phyloP scores from a whole-genome alignment of 2,329 filamentous ascomycete species.

The Exophiala mesophila region DNA sequence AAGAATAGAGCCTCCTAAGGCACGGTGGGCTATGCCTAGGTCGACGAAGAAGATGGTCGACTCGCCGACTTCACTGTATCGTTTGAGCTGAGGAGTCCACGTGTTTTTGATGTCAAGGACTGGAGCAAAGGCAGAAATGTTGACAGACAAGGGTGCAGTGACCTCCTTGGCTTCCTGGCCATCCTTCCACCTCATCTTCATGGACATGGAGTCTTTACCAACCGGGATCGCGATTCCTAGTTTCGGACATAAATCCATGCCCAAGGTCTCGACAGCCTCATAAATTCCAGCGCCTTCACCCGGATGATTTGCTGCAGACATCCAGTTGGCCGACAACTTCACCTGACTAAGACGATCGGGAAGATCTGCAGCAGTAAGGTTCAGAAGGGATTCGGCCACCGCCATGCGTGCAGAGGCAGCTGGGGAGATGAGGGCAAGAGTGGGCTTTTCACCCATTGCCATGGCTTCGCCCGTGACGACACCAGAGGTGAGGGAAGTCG shows the following conservation, averaged over 20 bases:
- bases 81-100: slow-evolving; percentile 86
- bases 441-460: slow-evolving; percentile 92
- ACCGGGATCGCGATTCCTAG: slow-evolving; percentile 93
- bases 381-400: slow-evolving; percentile 88
- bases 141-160: slow-evolving; percentile 82
- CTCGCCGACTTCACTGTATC: slow-evolving; percentile 82
- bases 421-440: slow-evolving; percentile 80
- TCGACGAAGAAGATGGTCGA: slow-evolving; percentile 87
- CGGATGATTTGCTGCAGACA: slow-evolving; percentile 90
- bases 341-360: slow-evolving; percentile 71
- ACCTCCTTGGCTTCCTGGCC: slow-evolving; percentile 71
- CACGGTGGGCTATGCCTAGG: slow-evolving; percentile 71
- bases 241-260: slow-evolving; percentile 83
- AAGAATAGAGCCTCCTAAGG: slow-evolving; percentile 83
- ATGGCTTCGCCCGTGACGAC: slow-evolving; percentile 87
- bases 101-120: slow-evolving; percentile 79
- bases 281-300: slow-evolving; percentile 91
- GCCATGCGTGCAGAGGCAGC: slow-evolving; percentile 94
- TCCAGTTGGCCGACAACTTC: slow-evolving; percentile 95
- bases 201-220: slow-evolving; percentile 99
- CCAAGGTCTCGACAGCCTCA: slow-evolving; percentile 88
- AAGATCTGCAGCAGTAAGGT: slow-evolving; percentile 75
- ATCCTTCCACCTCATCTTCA: slow-evolving; percentile 75
- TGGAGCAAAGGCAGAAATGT: slow-evolving; percentile 84
- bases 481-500: slow-evolving; percentile 69